Evolutionary conservation across 495 filamentous ascomycete species (phyloP).

Genomic region (Penicillium salamii): DNA sequence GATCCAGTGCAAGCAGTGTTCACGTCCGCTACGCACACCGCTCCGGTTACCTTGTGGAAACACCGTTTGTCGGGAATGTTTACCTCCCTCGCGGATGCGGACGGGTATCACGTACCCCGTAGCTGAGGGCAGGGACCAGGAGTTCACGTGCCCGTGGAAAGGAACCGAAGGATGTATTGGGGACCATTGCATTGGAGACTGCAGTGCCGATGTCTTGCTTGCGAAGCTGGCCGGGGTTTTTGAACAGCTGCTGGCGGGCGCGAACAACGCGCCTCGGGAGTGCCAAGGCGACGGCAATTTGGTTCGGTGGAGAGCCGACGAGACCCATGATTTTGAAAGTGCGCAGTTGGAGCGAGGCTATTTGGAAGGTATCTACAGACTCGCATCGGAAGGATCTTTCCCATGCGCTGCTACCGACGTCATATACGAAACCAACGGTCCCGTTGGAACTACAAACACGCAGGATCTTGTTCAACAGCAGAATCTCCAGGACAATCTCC

Average conservation of each 20-base stretch:
- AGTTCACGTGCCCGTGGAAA: conserved; percentile 68
- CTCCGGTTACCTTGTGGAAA: conserved; percentile 82
- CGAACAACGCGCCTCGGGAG: not conserved
- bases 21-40: conserved; percentile 62
- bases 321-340: conserved; percentile 22
- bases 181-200: conserved; percentile 76
- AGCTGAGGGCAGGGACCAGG: conserved; percentile 57
- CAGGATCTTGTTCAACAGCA: conserved; percentile 53
- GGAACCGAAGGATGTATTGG: conserved; percentile 48
- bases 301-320: conserved; percentile 37
- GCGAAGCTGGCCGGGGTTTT: conserved; percentile 59
- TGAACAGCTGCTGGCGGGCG: conserved; percentile 43
- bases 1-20: conserved; percentile 74
- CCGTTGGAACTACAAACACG: conserved; percentile 27
- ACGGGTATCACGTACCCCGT: conserved; percentile 73
- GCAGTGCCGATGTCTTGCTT: conserved; percentile 71
- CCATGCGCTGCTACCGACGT: conserved; percentile 46
- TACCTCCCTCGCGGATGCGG: conserved; percentile 61
- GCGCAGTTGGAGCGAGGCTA: conserved; percentile 14
- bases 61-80: conserved; percentile 70
- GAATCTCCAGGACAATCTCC: conserved; percentile 55
- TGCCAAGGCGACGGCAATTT: conserved; percentile 41
- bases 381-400: conserved; percentile 30
- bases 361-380: conserved; percentile 29
- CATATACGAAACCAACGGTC: conserved; percentile 36